Conservation (phyloP, 1,139 yeast genomes). For the Insectozyma bohioensis region DNA sequence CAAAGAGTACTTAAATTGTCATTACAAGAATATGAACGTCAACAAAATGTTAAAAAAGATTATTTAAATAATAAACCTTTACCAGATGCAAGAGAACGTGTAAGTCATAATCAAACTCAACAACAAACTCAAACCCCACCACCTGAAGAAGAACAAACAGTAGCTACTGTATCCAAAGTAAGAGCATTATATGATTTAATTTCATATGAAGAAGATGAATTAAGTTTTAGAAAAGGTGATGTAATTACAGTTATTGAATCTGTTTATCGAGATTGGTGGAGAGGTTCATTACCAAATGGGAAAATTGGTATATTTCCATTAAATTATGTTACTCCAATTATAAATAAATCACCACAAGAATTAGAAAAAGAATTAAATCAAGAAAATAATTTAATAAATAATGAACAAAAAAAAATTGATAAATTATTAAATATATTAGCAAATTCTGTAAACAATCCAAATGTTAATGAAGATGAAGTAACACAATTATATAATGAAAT, state of each 20-base stretch:
- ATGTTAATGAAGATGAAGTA: slow-evolving; percentile 39
- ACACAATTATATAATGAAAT: slow-evolving; percentile 65
- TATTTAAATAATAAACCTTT: slow-evolving; percentile 31
- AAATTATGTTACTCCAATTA: slow-evolving; percentile 83
- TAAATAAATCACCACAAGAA: slow-evolving; percentile 59
- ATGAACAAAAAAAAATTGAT: slow-evolving; percentile 55
- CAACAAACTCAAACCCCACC: slow-evolving; percentile 7
- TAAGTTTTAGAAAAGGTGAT: slow-evolving; percentile 73
- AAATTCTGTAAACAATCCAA: slow-evolving; percentile 20
- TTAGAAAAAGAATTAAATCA: slow-evolving; percentile 28
- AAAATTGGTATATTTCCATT: slow-evolving; percentile 88
- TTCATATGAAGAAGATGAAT: slow-evolving; percentile 69
- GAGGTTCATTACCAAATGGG: slow-evolving; percentile 78
- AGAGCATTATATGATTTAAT: slow-evolving; percentile 82
- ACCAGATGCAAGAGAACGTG: slow-evolving; percentile 20
- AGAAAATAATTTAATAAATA: slow-evolving; percentile 29
- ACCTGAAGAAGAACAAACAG: slow-evolving; percentile 27
- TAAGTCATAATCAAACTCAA: slow-evolving; percentile 1
- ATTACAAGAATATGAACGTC: slow-evolving; percentile 59
- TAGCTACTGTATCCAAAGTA: slow-evolving; percentile 63
- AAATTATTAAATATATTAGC: slow-evolving; percentile 58
- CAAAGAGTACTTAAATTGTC: slow-evolving; percentile 79
- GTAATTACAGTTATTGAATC: slow-evolving; percentile 82
- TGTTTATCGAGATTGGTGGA: slow-evolving; percentile 95
- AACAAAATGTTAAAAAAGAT: slow-evolving; percentile 30